Percentiles rank a stretch among this genome's conserved stretches.
These are phyloP conservation scores for Centaurea solstitialis DNA, from an alignment of 129 eudicot species.

Conservation along the genomic window DNA sequence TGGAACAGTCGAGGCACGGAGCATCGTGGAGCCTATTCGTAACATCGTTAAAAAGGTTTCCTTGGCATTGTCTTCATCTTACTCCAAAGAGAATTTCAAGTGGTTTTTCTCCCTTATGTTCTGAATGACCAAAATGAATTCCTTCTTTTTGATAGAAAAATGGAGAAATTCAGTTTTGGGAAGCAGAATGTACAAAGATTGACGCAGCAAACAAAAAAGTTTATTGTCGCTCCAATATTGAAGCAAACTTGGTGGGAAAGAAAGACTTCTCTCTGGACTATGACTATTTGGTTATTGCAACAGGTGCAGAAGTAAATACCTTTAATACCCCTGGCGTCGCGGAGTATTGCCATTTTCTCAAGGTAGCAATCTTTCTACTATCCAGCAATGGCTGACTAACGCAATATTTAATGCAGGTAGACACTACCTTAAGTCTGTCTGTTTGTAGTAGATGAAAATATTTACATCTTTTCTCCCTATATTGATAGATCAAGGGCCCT, in stretches of 20 bases:
- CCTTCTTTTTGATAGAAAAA: slow-evolving; percentile 45
- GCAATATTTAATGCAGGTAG: not conserved
- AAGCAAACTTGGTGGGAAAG: slow-evolving; percentile 48
- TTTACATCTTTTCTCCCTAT: no score
- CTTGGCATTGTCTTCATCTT: not conserved
- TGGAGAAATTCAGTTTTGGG: slow-evolving; percentile 75
- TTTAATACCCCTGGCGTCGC: slow-evolving; percentile 88
- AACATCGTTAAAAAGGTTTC: slow-evolving; percentile 66
- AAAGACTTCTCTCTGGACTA: slow-evolving; percentile 69
- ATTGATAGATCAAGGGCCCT: no score
- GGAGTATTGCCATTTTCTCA: slow-evolving; percentile 85
- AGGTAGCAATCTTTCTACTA: slow-evolving; percentile 51
- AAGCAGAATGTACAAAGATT: slow-evolving; percentile 85
- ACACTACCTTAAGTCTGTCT: not conserved
- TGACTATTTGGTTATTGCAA: slow-evolving; percentile 78
- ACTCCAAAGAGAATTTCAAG: slow-evolving; percentile 6
- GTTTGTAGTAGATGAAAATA: not conserved
- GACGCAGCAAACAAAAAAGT: slow-evolving; percentile 67
- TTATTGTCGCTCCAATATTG: slow-evolving; percentile 55
- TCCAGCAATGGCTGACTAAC: not conserved
- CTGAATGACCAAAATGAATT: not conserved
- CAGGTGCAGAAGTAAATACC: slow-evolving; percentile 86
- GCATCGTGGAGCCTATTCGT: slow-evolving; percentile 91
- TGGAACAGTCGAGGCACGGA: slow-evolving; percentile 95
- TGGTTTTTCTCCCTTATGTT: not conserved